Conservation (phyloP, 192 early-diverging fungal genomes). For the Fimicolochytrium jonesii region DNA sequence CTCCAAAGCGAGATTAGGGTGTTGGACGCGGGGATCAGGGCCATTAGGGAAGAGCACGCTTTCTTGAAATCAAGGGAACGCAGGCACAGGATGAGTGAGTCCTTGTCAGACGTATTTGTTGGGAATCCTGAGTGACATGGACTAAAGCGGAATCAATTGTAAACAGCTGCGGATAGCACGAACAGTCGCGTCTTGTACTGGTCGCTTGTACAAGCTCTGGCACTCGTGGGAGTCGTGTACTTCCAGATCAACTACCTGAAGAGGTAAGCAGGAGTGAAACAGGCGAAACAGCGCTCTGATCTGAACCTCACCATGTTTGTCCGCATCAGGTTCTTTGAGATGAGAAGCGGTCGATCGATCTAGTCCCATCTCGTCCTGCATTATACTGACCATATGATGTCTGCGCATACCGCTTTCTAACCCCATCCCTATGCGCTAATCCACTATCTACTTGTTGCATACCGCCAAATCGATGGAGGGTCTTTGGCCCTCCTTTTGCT, state of each 20-base stretch:
- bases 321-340: conserved; percentile 11
- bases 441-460: too few relatives aligned
- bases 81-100: conserved; percentile 67
- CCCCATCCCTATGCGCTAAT: too few relatives aligned
- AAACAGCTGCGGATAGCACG: conserved; percentile 76
- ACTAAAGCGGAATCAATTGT: too few relatives aligned
- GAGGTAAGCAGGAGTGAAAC: conserved; percentile 35
- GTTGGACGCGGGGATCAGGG: conserved; percentile 56
- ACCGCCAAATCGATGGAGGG: too few relatives aligned
- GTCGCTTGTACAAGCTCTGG: conserved; percentile 61
- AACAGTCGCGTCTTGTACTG: conserved; percentile 76
- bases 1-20: conserved; percentile 62
- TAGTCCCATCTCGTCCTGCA: too few relatives aligned
- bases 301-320: neutral
- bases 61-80: conserved; percentile 62
- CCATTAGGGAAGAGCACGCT: conserved; percentile 67
- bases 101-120: too few relatives aligned
- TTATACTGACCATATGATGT: too few relatives aligned
- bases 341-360: neutral
- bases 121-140: too few relatives aligned
- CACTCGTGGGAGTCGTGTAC: conserved; percentile 60
- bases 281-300: neutral
- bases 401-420: too few relatives aligned
- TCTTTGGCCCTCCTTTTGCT: too few relatives aligned
- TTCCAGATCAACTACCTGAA: conserved; percentile 77